A percentile compares a stretch with the other conserved stretches of the same genome.
phyloP scores from a whole-genome alignment of 345 rosid species.

The Aegle marmelos region DNA sequence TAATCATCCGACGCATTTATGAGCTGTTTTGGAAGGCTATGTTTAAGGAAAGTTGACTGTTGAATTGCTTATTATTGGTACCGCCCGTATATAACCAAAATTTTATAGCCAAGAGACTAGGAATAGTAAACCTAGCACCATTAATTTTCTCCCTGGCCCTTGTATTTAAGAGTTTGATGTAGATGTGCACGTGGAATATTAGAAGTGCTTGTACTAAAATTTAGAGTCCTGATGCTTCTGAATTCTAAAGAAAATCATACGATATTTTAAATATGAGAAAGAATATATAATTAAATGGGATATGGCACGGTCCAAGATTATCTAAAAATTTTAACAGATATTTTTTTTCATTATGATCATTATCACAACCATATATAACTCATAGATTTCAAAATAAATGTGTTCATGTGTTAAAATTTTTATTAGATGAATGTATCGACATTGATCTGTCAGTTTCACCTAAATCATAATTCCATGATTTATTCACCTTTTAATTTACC shows the following conservation, averaged over 20 bases:
- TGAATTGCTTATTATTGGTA: not conserved
- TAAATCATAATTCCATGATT: no score
- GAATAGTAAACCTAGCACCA: not conserved
- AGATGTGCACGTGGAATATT: not conserved
- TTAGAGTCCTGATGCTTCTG: no score
- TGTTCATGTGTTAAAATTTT: no score
- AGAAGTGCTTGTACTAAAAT: not conserved
- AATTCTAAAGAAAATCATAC: no score
- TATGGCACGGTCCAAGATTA: fast-evolving
- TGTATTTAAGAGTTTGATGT: not conserved
- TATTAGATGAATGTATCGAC: no score
- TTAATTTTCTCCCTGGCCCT: not conserved
- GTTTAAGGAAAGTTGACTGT: not conserved
- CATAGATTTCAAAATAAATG: no score
- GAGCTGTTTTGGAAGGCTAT: not conserved
- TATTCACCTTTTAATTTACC: no score
- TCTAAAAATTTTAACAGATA: no score
- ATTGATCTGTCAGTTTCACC: fast-evolving
- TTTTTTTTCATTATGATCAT: no score
- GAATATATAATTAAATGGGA: no score
- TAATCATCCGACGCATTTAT: not conserved
- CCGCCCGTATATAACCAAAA: not conserved
- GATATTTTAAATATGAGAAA: no score
- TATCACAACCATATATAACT: no score
- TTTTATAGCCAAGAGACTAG: not conserved